phyloP scores from a whole-genome alignment of 306 rosid genomes.

The Urtica urens region DNA sequence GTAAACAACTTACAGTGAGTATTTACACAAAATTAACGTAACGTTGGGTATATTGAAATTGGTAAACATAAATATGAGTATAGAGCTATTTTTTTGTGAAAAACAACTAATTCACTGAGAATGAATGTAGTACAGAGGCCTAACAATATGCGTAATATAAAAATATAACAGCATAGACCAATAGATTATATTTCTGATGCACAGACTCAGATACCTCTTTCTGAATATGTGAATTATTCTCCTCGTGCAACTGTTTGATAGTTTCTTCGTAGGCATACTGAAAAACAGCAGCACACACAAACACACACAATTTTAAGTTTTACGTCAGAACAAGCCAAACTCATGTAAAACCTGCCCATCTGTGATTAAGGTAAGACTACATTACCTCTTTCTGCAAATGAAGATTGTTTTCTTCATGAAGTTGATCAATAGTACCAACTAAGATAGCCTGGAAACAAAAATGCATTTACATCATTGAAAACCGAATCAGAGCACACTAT shows the following conservation, averaged over 20 bases:
- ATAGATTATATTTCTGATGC: not conserved
- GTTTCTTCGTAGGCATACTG: constrained; percentile 49
- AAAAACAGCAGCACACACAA: constrained; percentile 15
- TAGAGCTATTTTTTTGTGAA: too few species aligned
- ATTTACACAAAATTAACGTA: too few species aligned
- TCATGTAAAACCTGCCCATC: not conserved
- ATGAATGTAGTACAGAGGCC: constrained; percentile 2
- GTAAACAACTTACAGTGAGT: too few species aligned
- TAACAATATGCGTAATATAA: constrained; percentile 9
- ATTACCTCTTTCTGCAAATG: constrained; percentile 40
- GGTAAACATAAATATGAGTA: too few species aligned
- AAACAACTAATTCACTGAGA: too few species aligned
- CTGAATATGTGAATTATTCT: constrained; percentile 28
- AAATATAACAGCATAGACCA: not conserved
- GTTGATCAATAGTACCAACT: constrained; percentile 28
- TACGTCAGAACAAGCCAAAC: not conserved
- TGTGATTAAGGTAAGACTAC: constrained; percentile 7
- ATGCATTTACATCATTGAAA: not conserved
- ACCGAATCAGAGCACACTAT: not conserved
- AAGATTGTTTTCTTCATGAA: constrained; percentile 30
- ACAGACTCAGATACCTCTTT: constrained; percentile 30
- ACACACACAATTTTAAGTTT: too few species aligned
- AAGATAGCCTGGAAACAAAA: constrained; percentile 28
- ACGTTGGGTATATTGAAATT: too few species aligned
- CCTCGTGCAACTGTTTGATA: constrained; percentile 33